Base-by-base conservation (phyloP, 2,329 filamentous ascomycete species). In the Aspergillus fumigatus region DNA sequence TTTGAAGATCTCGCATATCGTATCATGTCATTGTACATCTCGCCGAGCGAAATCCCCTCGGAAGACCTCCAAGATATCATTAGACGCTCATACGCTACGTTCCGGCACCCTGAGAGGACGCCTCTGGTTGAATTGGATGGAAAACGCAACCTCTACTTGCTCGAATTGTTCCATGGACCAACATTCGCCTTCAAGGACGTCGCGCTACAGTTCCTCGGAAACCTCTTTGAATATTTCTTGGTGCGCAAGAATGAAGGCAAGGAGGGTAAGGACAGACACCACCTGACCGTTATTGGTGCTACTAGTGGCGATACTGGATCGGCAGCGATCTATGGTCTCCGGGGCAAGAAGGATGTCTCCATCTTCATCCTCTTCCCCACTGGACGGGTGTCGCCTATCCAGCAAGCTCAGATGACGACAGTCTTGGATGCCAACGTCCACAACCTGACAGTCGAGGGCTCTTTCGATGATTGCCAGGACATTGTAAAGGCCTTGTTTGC, bases 331-430 rank as follows among this genome's bases (percentile, higher is more conserved):
- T 97, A 97, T 70, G 94, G 94, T 55, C 82, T 99, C 54, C 81
- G 92, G 51, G 92, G 92, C 54, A 97, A 97, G 85, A 92, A 96
- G 77, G 94, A 99, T 80, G 90, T 97, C 17, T 95, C 91, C 0
- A 90, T 97, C 53, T 94, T 96, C 78, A 97, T 99, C 71, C 83
- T 97, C 67, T 88, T 93, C 74, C 94, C 94, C 26, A 90, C 94
- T 74, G 93, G 92, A 60, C 89, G 91, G 64, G 88, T 97, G 60
- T 92, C 88, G 71, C 90, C 92, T 14, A 89, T 97, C 56, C 94
- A 97, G 75, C 91, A 97, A 75, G 89, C 90, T 4, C 94, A 97
- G 78, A 97, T 97, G 94, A 97, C 92, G 0, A 97, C 93, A 0
- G 89, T 94, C 27, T 79, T 91, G 43, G 94, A 97, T 72, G 78